phyloP scores from a whole-genome alignment of 345 rosid species.

The Geranium rotundifolium region DNA sequence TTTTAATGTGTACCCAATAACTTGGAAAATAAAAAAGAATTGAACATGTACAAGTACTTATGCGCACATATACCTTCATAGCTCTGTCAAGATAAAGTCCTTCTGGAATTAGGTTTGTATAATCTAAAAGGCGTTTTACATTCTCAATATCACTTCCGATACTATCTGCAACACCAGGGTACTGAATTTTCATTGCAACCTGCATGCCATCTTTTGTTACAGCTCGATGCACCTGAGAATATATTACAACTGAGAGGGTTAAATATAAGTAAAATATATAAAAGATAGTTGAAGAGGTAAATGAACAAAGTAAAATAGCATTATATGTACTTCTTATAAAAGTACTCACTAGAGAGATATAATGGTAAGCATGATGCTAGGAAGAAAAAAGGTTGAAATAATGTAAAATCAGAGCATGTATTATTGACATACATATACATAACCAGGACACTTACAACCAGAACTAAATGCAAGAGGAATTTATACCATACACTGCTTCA shows the following conservation, averaged over 20 bases:
- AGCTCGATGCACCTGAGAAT: constrained; percentile 76
- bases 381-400: not conserved
- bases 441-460: not conserved
- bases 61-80: constrained; percentile 47
- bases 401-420: not conserved
- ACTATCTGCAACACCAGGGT: constrained; percentile 96
- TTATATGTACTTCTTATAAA: not conserved
- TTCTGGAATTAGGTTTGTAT: constrained; percentile 82
- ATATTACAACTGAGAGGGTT: constrained; percentile 7
- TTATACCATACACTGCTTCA: not conserved
- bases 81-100: constrained; percentile 93
- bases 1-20: not conserved
- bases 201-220: constrained; percentile 60
- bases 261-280: not conserved
- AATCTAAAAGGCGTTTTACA: constrained; percentile 68
- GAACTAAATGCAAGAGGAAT: not conserved
- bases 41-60: not conserved
- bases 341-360: not conserved
- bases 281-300: not conserved
- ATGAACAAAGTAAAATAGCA: not conserved
- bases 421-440: not conserved
- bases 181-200: constrained; percentile 95
- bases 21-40: constrained; percentile 1
- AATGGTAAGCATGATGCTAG: not conserved
- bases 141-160: constrained; percentile 93